phyloP scores from a whole-genome alignment of 441 rosid genomes.

The Erodium texanum region DNA sequence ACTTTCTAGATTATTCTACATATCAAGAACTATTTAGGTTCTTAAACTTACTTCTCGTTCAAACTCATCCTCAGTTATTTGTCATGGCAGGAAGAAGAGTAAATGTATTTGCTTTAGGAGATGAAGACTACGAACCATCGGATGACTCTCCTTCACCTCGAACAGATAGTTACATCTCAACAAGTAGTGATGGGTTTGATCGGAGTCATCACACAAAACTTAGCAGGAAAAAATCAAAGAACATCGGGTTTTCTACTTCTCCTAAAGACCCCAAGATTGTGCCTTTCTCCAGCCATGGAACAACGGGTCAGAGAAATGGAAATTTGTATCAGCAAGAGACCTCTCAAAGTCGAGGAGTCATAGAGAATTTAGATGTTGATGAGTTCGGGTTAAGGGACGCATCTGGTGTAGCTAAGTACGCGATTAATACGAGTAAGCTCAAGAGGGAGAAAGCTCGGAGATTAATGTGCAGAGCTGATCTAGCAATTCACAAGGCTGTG shows the following conservation, averaged over 20 bases:
- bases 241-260: conserved; percentile 29
- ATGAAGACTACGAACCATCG: conserved; percentile 51
- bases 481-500: conserved; percentile 84
- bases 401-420: conserved; percentile 59
- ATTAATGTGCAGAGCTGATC: conserved; percentile 67
- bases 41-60: neutral
- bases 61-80: conserved; percentile 16
- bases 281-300: too few relatives aligned
- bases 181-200: conserved; percentile 40
- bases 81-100: conserved; percentile 58
- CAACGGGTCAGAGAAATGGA: conserved; percentile 40
- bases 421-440: conserved; percentile 52
- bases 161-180: conserved; percentile 34
- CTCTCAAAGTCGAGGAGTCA: conserved; percentile 22
- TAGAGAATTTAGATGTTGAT: conserved; percentile 41
- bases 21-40: conserved; percentile 4
- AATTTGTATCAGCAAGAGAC: conserved; percentile 22
- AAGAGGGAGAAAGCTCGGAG: conserved; percentile 79
- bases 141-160: conserved; percentile 50
- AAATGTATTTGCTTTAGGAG: conserved; percentile 55
- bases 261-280: conserved; percentile 26
- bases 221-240: conserved; percentile 43
- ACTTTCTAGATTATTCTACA: neutral
- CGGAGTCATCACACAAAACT: conserved; percentile 36
- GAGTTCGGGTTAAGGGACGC: conserved; percentile 62